Percentiles rank a stretch among this genome's conserved stretches.
Conservation (phyloP, 305 asterid genomes). For the Solanum aculeatissimum region DNA sequence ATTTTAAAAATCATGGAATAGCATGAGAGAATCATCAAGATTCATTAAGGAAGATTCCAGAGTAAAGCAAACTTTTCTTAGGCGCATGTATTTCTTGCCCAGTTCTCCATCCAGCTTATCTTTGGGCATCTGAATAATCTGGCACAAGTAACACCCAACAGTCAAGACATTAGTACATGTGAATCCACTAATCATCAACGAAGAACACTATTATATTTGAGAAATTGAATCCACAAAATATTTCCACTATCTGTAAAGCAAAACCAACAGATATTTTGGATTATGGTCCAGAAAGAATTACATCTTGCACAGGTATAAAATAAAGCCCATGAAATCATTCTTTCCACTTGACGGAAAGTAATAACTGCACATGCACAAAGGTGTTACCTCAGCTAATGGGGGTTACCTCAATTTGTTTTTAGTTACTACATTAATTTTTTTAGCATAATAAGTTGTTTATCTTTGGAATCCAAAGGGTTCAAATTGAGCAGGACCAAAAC, state of each 20-base stretch:
- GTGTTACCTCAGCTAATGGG: neutral
- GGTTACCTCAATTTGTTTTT: neutral
- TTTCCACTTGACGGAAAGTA: neutral
- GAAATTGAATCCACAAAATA: neutral
- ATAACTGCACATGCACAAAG: neutral
- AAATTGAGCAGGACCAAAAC: no score
- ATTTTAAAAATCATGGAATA: slow-evolving; percentile 50
- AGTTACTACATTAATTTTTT: neutral
- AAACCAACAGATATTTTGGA: neutral
- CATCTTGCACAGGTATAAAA: neutral
- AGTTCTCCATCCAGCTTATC: slow-evolving; percentile 50
- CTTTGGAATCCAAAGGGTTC: no score
- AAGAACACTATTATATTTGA: neutral
- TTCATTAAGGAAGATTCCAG: slow-evolving; percentile 54
- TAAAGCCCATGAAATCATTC: neutral
- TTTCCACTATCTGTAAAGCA: neutral
- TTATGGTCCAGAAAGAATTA: neutral
- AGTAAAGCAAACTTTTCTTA: slow-evolving; percentile 25
- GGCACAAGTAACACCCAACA: neutral
- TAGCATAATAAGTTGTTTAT: neutral
- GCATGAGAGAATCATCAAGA: slow-evolving; percentile 58
- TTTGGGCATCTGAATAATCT: slow-evolving; percentile 51
- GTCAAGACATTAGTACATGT: neutral
- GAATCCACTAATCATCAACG: neutral
- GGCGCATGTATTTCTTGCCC: slow-evolving; percentile 16